These are phyloP conservation scores for Annulohypoxylon maeteangense DNA, from an alignment of 495 filamentous ascomycete species.

Conservation along the genomic window DNA sequence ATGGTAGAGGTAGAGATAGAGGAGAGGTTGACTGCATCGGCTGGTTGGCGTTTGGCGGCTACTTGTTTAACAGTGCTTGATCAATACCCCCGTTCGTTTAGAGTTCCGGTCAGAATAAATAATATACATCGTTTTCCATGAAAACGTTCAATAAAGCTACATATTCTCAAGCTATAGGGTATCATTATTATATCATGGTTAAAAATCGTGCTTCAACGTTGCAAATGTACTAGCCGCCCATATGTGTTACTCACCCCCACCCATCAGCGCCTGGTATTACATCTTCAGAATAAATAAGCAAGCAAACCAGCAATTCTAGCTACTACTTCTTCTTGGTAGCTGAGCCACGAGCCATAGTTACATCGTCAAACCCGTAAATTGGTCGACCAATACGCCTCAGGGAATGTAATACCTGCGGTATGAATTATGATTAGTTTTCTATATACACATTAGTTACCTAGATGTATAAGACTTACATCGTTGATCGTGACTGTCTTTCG, in stretches of 20 bases:
- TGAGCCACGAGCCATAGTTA: not conserved
- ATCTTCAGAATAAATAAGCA: not conserved
- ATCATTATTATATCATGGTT: constrained; percentile 1
- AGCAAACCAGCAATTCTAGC: not conserved
- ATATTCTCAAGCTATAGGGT: constrained; percentile 14
- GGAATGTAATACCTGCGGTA: constrained; percentile 69
- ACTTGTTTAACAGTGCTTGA: constrained; percentile 21
- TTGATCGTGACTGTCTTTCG: constrained; percentile 70
- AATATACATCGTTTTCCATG: constrained; percentile 7
- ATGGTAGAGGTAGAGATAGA: not conserved
- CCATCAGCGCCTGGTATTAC: not conserved
- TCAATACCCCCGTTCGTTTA: constrained; percentile 44
- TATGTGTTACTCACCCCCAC: not conserved
- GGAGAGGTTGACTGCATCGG: constrained; percentile 8
- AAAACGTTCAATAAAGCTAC: not conserved
- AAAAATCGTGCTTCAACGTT: not conserved
- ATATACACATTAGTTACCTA: not conserved
- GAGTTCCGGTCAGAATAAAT: constrained; percentile 7
- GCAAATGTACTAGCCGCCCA: not conserved
- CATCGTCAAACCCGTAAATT: constrained; percentile 62
- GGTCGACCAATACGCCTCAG: constrained; percentile 60
- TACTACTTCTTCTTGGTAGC: not conserved
- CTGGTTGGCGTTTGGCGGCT: constrained; percentile 35
- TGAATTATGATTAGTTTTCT: not conserved
- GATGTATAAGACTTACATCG: constrained; percentile 63